Conservation (phyloP, 768 basidiomycete species). For the Phaffia tasmanica region DNA sequence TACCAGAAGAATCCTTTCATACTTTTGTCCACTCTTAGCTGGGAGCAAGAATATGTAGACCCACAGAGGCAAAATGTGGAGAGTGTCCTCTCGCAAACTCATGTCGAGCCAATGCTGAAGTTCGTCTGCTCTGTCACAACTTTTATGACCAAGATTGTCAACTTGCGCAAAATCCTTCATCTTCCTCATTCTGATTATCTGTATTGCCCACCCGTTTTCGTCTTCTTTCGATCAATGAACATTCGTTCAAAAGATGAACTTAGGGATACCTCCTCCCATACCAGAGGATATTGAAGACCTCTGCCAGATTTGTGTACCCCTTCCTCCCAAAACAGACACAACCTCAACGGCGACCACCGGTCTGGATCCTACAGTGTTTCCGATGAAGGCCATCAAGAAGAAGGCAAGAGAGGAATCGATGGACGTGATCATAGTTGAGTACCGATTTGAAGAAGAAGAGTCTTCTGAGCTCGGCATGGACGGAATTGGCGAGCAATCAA, state of each 20-base stretch:
- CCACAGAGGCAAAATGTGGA: constrained; percentile 21
- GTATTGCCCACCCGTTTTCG: neutral
- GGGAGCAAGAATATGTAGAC: constrained; percentile 23
- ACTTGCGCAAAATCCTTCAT: too few relatives aligned
- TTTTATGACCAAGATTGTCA: too few relatives aligned
- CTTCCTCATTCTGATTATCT: neutral
- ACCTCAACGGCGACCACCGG: neutral
- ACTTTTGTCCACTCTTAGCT: neutral
- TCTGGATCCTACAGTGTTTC: neutral
- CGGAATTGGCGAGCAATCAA: neutral
- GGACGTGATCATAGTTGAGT: constrained; percentile 18
- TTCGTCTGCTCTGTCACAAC: neutral
- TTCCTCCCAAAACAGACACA: neutral
- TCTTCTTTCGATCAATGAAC: neutral
- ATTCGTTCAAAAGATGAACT: neutral
- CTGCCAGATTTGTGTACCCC: constrained; percentile 16
- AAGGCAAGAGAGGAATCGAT: constrained; percentile 15
- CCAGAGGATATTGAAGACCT: constrained; percentile 24
- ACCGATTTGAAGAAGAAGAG: neutral
- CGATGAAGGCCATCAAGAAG: constrained; percentile 24
- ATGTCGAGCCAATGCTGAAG: constrained; percentile 15
- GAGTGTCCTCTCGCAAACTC: constrained; percentile 15
- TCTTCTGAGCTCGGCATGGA: neutral
- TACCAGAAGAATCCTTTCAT: too few relatives aligned
- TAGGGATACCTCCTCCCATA: neutral